Percentiles rank a stretch among this genome's conserved stretches.
Evolutionary conservation across 805 yeast species (phyloP).

Genomic region (Saccharomyces paradoxus): DNA sequence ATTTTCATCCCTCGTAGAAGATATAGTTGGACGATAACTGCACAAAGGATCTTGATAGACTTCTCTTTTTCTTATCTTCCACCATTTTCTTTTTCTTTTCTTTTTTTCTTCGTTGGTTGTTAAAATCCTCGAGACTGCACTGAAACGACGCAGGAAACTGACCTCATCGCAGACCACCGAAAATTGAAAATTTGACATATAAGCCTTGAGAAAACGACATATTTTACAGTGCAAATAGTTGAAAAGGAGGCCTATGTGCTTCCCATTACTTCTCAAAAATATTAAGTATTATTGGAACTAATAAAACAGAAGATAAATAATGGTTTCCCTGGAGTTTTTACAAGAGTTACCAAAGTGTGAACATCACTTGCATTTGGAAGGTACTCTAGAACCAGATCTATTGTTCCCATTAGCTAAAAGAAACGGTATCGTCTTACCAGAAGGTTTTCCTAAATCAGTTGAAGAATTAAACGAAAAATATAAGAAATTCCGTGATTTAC

Average conservation of each 20-base stretch:
- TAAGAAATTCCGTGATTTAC: slow-evolving; percentile 54
- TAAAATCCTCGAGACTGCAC: background rate
- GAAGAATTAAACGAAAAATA: slow-evolving; percentile 54
- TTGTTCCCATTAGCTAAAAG: slow-evolving; percentile 61
- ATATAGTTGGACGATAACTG: background rate
- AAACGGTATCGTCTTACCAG: slow-evolving; percentile 55
- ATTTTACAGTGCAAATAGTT: background rate
- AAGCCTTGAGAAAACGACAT: background rate
- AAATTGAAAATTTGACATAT: background rate
- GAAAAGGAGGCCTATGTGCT: background rate
- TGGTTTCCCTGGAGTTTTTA: slow-evolving; percentile 37
- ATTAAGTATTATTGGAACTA: background rate
- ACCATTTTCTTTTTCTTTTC: background rate
- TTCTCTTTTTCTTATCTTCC: background rate
- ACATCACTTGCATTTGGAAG: slow-evolving; percentile 79
- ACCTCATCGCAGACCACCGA: background rate
- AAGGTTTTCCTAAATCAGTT: slow-evolving; percentile 49
- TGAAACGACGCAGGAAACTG: background rate
- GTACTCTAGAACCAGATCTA: slow-evolving; percentile 70
- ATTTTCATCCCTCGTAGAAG: background rate
- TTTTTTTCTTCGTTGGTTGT: background rate
- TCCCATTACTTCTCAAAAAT: background rate
- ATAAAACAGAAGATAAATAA: background rate
- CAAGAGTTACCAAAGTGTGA: slow-evolving; percentile 77
- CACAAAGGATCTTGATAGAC: background rate